phyloP scores from a whole-genome alignment of 129 eudicot genomes.

The Saposhnikovia divaricata region DNA sequence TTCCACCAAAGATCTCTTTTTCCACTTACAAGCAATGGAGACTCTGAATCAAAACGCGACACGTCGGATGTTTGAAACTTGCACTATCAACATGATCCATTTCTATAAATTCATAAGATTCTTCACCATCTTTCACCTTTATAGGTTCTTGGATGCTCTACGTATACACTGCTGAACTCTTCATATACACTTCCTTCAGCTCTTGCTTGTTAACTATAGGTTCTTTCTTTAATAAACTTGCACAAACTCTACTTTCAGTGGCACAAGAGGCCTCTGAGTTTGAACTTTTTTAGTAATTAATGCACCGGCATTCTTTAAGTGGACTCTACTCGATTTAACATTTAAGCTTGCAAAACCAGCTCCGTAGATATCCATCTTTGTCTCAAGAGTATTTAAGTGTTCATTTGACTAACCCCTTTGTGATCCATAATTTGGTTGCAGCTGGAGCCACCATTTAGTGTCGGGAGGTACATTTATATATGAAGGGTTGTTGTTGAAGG shows the following conservation, averaged over 20 bases:
- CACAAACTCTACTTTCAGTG: conserved; percentile 12
- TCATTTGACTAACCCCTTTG: conserved; percentile 35
- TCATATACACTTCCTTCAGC: conserved; percentile 11
- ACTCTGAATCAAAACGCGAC: conserved; percentile 35
- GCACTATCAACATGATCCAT: conserved; percentile 29
- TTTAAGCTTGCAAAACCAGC: conserved; percentile 4
- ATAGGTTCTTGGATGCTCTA: conserved; percentile 28
- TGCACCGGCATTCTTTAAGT: background rate
- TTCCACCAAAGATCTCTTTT: conserved; percentile 81
- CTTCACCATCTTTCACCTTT: conserved; percentile 29
- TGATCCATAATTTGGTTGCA: conserved; percentile 49
- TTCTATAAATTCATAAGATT: conserved; percentile 49
- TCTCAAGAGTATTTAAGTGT: conserved; percentile 25
- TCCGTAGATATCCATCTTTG: conserved; percentile 16
- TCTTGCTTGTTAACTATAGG: conserved; percentile 12
- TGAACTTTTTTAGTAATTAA: conserved; percentile 3
- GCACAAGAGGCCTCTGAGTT: conserved; percentile 30
- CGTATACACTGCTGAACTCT: too few relatives aligned
- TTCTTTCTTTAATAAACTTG: conserved; percentile 16
- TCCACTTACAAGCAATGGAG: conserved; percentile 51
- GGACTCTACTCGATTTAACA: background rate
- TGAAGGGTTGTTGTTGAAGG: conserved; percentile 35
- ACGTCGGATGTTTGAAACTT: conserved; percentile 34
- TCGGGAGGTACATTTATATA: conserved; percentile 53
- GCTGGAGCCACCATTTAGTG: conserved; percentile 83